Conservation (phyloP, 2,329 filamentous ascomycete species). For the Lecanicillium sp. region DNA sequence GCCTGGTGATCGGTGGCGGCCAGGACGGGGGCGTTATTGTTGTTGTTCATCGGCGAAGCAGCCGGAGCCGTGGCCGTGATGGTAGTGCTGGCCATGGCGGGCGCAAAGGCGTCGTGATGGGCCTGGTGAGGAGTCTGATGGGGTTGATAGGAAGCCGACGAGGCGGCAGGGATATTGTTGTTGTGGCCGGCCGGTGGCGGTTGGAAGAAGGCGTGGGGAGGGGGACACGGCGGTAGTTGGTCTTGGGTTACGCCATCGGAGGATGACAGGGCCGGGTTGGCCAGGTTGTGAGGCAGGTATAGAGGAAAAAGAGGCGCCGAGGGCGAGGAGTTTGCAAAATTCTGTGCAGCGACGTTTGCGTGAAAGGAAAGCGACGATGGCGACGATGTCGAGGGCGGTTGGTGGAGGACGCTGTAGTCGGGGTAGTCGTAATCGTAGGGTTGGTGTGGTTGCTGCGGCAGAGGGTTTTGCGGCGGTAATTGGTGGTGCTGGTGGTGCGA, state of each 20-base stretch:
- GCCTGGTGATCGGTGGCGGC: constrained; percentile 12
- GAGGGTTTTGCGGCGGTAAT: constrained; percentile 20
- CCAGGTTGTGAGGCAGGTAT: constrained; percentile 18
- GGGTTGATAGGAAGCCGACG: constrained; percentile 14
- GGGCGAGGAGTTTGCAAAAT: constrained; percentile 20
- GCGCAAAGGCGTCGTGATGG: constrained; percentile 14
- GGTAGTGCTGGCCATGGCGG: constrained; percentile 14
- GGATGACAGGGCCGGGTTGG: constrained; percentile 18
- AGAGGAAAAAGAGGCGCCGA: constrained; percentile 13
- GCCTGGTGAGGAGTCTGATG: constrained; percentile 2
- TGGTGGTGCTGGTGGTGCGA: constrained; percentile 32
- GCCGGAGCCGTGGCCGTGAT: constrained; percentile 15
- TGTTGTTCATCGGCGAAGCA: too few species aligned
- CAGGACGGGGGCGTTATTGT: constrained; percentile 14
- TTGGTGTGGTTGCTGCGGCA: constrained; percentile 27
- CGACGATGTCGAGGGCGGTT: constrained; percentile 16
- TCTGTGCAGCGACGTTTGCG: constrained; percentile 17
- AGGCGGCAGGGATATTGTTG: constrained; percentile 10
- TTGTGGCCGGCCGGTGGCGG: neutral
- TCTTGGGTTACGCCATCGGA: constrained; percentile 23
- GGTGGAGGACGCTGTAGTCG: constrained; percentile 7
- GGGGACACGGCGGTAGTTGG: constrained; percentile 21
- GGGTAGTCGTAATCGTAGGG: constrained; percentile 19
- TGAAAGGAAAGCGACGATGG: constrained; percentile 3
- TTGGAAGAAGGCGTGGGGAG: constrained; percentile 17